Evolutionary conservation across 2,329 filamentous ascomycete genomes (phyloP), one percentile per base, ranked within the genome.

Genomic region (Grosmannia huntii): DNA sequence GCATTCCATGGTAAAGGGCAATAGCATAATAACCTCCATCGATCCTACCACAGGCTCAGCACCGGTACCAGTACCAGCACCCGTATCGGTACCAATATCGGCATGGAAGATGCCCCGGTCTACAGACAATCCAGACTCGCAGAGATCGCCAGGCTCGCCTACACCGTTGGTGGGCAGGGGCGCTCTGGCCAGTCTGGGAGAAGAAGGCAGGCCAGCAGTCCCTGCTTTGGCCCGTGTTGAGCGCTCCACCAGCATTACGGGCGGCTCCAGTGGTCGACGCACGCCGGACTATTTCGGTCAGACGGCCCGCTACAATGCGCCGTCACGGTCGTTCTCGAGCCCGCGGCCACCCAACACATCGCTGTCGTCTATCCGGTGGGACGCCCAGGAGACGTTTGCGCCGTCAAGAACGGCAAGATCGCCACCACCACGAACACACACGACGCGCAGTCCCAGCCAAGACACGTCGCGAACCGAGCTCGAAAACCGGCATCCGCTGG

Each of bases 201-300:
- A 19, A n/a, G 12, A 36, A 19, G 41, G 25, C 7, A 19, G 12
- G 4, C 1, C 11, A 6, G 25, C 10, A n/a, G 10, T 19, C 5
- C 16, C 23, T 31, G 41, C 9, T 11, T 33, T 9, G 31, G 23
- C 41, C 21, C 12, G 23, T 5, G 11, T 21, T 12, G 44, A 14
- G n/a, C 3, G 4, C n/a, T 11, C 11, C 33, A 31, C 14, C 21
- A 23, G 7, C 55, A 21, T 36, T 38, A 31, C 4, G n/a, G n/a
- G 33, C 41, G 16, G 25, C 2, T 23, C 25, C 38, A 48, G 51
- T 61, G 75, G 75, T 60, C 74, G 75, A 59, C 70, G 71, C 62
- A 79, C 76, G 16, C 76, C 77, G 59, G 80, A 83, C 65, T 82
- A 79, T 66, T 82, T 81, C 65, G 78, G 75, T 54, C 72, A 74